A percentile compares a stretch with the other conserved stretches of the same genome.
phyloP scores from a whole-genome alignment of 164 flowering plant species.

The Magnolia kwangsiensis region DNA sequence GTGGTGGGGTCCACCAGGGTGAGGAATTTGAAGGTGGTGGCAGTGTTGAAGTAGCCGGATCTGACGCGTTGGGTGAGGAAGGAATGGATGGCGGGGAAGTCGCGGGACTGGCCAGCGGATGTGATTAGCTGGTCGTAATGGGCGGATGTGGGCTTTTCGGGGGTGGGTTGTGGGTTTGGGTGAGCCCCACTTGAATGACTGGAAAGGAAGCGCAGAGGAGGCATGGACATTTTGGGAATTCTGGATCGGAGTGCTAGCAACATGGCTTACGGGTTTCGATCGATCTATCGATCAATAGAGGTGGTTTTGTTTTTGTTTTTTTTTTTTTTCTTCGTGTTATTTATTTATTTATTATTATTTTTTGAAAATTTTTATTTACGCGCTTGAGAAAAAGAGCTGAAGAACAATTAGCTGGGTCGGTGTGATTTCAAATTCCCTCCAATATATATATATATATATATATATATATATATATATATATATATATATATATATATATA shows the following conservation, averaged over 20 bases:
- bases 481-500: too few relatives aligned
- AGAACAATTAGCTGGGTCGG: too few relatives aligned
- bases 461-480: too few relatives aligned
- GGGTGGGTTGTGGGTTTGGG: neutral
- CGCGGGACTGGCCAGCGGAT: slow-evolving; percentile 42
- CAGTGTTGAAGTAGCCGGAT: slow-evolving; percentile 51
- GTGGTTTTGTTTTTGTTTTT: too few relatives aligned
- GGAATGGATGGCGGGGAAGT: slow-evolving; percentile 34
- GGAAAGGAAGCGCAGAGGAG: neutral
- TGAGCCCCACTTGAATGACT: neutral
- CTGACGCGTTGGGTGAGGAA: slow-evolving; percentile 45
- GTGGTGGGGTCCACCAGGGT: slow-evolving; percentile 17
- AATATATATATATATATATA: too few relatives aligned
- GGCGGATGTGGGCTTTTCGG: slow-evolving; percentile 22
- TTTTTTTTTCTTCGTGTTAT: too few relatives aligned
- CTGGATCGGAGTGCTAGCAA: neutral
- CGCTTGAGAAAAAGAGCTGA: too few relatives aligned
- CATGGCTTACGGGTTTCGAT: neutral
- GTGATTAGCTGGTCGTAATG: slow-evolving; percentile 45
- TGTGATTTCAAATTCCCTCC: too few relatives aligned
- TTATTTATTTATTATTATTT: too few relatives aligned
- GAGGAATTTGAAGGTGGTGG: slow-evolving; percentile 55
- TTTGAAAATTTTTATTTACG: too few relatives aligned
- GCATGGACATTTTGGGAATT: neutral
- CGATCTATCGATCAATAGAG: too few relatives aligned